Conservation (phyloP, 2,329 filamentous ascomycete species). For the Fusarium papillatum region DNA sequence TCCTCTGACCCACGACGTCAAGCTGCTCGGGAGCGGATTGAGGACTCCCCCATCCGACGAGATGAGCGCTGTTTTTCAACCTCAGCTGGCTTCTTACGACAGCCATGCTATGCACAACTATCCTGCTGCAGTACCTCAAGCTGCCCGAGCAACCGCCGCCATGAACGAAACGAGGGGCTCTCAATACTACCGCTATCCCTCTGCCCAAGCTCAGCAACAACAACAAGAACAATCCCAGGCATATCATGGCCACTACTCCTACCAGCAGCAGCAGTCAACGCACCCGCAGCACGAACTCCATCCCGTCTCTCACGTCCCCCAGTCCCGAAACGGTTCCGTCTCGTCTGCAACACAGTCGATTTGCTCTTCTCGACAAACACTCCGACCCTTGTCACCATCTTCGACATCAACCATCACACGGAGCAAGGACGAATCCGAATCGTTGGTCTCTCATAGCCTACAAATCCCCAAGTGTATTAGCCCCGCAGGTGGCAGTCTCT, state of each 20-base stretch:
- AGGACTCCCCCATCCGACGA: conserved; percentile 65
- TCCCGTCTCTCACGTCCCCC: conserved; percentile 23
- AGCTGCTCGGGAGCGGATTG: conserved; percentile 54
- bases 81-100: conserved; percentile 61
- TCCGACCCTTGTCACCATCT: conserved; percentile 54
- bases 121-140: conserved; percentile 50
- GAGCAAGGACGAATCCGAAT: conserved; percentile 54
- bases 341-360: conserved; percentile 30
- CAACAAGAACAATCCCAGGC: conserved; percentile 22
- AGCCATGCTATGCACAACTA: conserved; percentile 59
- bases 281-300: conserved; percentile 25
- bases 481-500: conserved; percentile 79
- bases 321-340: conserved; percentile 33
- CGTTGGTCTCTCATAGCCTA: conserved; percentile 70
- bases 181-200: conserved; percentile 49
- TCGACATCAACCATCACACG: conserved; percentile 44
- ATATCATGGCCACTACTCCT: conserved; percentile 21
- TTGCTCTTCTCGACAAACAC: conserved; percentile 46
- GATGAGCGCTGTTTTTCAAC: conserved; percentile 67
- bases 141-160: conserved; percentile 47
- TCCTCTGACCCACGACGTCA: conserved; percentile 33
- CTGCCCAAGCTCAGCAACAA: conserved; percentile 39
- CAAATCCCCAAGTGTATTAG: conserved; percentile 84
- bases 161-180: conserved; percentile 51
- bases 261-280: conserved; percentile 29